phyloP scores from a whole-genome alignment of 352 stramenopile species.

The Globisporangium echinulatum region DNA sequence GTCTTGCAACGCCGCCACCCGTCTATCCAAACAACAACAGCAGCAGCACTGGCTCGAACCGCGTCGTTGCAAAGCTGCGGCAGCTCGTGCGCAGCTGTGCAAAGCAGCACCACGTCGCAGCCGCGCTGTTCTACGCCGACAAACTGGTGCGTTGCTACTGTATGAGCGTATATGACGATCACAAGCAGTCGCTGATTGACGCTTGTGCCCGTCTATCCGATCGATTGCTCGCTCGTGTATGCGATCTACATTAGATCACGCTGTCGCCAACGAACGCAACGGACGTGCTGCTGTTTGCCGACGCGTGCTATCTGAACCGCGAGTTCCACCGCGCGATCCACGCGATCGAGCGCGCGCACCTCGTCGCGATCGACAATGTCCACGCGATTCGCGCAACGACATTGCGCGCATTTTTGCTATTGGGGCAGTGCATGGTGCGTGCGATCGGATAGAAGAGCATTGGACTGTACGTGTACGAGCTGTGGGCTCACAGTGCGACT shows the following conservation, averaged over 20 bases:
- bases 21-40: not conserved
- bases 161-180: not conserved
- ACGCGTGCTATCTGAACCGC: constrained; percentile 58
- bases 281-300: constrained; percentile 73
- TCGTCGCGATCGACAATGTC: constrained; percentile 29
- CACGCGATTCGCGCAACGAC: constrained; percentile 18
- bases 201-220: not conserved
- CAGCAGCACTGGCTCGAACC: constrained; percentile 1
- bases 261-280: constrained; percentile 34
- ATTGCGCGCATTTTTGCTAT: constrained; percentile 45
- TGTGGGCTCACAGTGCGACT: no score
- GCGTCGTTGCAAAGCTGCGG: constrained; percentile 27
- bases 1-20: not conserved
- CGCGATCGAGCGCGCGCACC: constrained; percentile 39
- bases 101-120: constrained; percentile 38
- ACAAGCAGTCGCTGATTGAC: not conserved
- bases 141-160: constrained; percentile 41
- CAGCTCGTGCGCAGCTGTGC: constrained; percentile 38
- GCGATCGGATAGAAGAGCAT: not conserved
- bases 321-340: constrained; percentile 80
- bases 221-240: not conserved
- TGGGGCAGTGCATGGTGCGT: constrained; percentile 67
- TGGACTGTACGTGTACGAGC: no score
- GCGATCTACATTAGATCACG: constrained; percentile 24
- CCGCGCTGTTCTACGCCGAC: constrained; percentile 75